Evolutionary conservation across 441 rosid species (phyloP), one percentile per base, ranked within the genome.

Genomic region (Cnidoscolus chayamansa): DNA sequence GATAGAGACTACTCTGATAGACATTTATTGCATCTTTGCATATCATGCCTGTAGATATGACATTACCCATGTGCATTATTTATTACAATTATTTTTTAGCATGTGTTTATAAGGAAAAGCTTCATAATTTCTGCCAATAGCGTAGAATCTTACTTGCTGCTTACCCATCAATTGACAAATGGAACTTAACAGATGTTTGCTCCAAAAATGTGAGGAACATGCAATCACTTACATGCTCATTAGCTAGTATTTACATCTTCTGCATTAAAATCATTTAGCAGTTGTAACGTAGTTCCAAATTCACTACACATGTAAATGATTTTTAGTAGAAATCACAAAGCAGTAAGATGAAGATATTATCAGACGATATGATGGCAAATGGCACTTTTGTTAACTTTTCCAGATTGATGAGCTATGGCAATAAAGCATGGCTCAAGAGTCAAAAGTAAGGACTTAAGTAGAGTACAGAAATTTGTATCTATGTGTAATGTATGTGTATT

Each of bases 31-130:
- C 65, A 76, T 30, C 50, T 51, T 55, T 82, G 67, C 65, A 57
- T 67, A 31, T 67, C 53, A 60, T 74, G 72, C 57, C 53, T 65
- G 54, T 73, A 31, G 32, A 25, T 25, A 25, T 25, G 25, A 12
- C 65, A 16, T 65, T 65, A 68, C 80, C 85, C 88, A 78, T 85
- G 82, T 78, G 84, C 82, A 72, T 61, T 72, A 76, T 79, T 81
- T 78, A 78, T 79, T 64, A 60, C 76, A 40, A 63, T 65, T 63
- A 12, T 66, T 60, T 30, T 61, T 75, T 67, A 19, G 54, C 49
- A 32, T 62, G 56, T 20, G 37, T 43, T 67, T 76, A 74, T 45
- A 30, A 53, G 50, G 68, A 57, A 67, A 19, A 15, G 65, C 45
- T 59, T 37, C 50, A 20, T 35, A 43, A 50, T n/a, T 25, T 20